Percentiles rank a stretch among this genome's conserved stretches.
Conservation (phyloP, 2,329 filamentous ascomycete genomes). For the Torrubiellomyces zombiae region DNA sequence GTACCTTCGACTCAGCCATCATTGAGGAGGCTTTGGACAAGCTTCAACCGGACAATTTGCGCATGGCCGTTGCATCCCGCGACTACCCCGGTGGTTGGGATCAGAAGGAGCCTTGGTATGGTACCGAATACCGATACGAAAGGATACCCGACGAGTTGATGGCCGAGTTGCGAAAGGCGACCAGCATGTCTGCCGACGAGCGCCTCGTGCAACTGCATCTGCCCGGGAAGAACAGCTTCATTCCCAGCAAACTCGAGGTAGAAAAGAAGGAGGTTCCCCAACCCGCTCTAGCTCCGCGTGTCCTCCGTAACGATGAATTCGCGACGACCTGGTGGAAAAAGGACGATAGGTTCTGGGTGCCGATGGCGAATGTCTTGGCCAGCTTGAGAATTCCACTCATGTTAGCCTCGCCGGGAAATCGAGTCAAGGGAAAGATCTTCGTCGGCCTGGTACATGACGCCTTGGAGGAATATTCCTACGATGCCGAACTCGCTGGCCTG, state of each 20-base stretch:
- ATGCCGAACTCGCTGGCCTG: slow-evolving; percentile 82
- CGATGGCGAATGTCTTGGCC: slow-evolving; percentile 75
- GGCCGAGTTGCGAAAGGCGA: slow-evolving; percentile 49
- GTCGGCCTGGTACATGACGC: slow-evolving; percentile 78
- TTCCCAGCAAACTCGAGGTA: slow-evolving; percentile 82
- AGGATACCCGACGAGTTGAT: slow-evolving; percentile 65
- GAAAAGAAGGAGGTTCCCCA: slow-evolving; percentile 82
- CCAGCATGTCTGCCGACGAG: slow-evolving; percentile 35
- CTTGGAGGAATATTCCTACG: slow-evolving; percentile 84
- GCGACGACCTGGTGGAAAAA: slow-evolving; percentile 94
- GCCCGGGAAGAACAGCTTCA: slow-evolving; percentile 88
- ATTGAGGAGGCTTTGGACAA: slow-evolving; percentile 60
- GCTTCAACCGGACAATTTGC: slow-evolving; percentile 77
- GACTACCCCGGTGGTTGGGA: slow-evolving; percentile 74
- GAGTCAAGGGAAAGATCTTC: slow-evolving; percentile 64
- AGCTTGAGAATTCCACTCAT: slow-evolving; percentile 65
- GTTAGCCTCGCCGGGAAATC: slow-evolving; percentile 61
- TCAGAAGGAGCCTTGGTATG: slow-evolving; percentile 90
- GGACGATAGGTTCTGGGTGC: slow-evolving; percentile 96
- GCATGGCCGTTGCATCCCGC: slow-evolving; percentile 67
- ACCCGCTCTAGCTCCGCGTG: slow-evolving; percentile 54
- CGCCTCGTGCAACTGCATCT: slow-evolving; percentile 62
- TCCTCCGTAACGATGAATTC: slow-evolving; percentile 70
- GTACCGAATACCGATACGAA: slow-evolving; percentile 78
- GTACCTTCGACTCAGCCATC: slow-evolving; percentile 62